Evolutionary conservation across 371 early-diverging fungal species (phyloP).

Genomic region (Saksenaea oblongispora): DNA sequence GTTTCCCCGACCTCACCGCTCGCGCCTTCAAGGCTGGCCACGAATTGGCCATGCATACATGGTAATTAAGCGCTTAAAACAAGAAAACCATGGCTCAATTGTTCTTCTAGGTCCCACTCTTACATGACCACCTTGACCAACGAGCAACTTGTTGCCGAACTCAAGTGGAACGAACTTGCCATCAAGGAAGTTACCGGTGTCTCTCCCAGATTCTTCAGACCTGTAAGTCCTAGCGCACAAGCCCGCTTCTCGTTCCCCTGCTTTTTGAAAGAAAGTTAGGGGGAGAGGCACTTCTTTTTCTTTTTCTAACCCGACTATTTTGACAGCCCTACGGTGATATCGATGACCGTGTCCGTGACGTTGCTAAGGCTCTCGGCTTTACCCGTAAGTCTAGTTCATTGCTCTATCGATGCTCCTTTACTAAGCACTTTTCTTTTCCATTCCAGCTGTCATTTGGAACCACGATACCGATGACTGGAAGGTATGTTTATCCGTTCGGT

Average conservation of each 20-base stretch:
- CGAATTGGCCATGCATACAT: constrained; percentile 56
- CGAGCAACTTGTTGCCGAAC: constrained; percentile 72
- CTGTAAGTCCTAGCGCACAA: constrained; percentile 24
- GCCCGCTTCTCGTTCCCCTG: not conserved
- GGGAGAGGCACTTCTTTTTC: not conserved
- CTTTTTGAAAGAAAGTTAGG: not conserved
- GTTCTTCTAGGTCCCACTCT: constrained; percentile 64
- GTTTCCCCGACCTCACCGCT: constrained; percentile 52
- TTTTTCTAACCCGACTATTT: not conserved
- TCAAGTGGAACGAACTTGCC: constrained; percentile 67
- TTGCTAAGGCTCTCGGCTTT: constrained; percentile 60
- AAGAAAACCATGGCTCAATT: no score
- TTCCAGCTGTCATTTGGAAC: constrained; percentile 49
- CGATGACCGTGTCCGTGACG: constrained; percentile 67
- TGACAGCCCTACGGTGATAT: constrained; percentile 63
- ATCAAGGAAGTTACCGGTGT: constrained; percentile 66
- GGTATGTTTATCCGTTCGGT: constrained; percentile 17
- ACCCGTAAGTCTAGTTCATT: constrained; percentile 22
- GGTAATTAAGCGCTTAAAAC: constrained; percentile 20
- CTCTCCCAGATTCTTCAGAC: constrained; percentile 48
- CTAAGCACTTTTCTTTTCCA: not conserved
- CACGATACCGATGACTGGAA: constrained; percentile 52
- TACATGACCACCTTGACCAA: constrained; percentile 62
- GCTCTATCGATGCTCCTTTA: not conserved
- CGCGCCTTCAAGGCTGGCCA: constrained; percentile 52